Conservation (phyloP, 2,329 filamentous ascomycete genomes). For the Teratosphaeriaceae sp. region DNA sequence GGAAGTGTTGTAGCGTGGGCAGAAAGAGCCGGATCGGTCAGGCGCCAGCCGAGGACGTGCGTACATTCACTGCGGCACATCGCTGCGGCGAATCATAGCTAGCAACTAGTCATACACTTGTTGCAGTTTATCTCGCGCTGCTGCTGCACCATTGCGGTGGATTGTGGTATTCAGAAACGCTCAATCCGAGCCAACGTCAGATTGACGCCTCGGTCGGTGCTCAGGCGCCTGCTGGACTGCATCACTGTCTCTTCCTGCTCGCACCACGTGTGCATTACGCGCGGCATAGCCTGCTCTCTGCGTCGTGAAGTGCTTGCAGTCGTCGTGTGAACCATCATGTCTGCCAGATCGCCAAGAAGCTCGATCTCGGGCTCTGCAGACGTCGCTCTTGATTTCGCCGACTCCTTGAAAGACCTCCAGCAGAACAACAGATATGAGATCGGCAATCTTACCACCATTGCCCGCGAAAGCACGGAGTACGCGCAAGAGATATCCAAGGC, state of each 20-base stretch:
- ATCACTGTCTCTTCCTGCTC: background rate
- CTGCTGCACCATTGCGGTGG: constrained; percentile 5
- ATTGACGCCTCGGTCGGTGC: background rate
- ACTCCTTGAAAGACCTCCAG: constrained; percentile 84
- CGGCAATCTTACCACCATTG: constrained; percentile 93
- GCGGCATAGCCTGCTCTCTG: background rate
- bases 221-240: background rate
- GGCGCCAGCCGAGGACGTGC: background rate
- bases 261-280: background rate
- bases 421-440: constrained; percentile 93
- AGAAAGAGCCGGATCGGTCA: constrained; percentile 26
- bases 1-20: constrained; percentile 13
- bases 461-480: constrained; percentile 94
- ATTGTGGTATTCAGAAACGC: constrained; percentile 1
- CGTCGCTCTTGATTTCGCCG: constrained; percentile 90
- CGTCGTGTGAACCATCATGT: constrained; percentile 45
- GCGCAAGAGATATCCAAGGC: constrained; percentile 87
- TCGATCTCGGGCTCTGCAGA: constrained; percentile 50
- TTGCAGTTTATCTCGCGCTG: constrained; percentile 11
- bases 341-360: constrained; percentile 36
- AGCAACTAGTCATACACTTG: constrained; percentile 43
- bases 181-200: background rate
- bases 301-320: constrained; percentile 5
- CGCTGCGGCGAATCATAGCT: constrained; percentile 33
- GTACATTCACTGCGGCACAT: constrained; percentile 1